Base-by-base conservation (phyloP, 768 basidiomycete genomes). In the Coprinellus aureogranulatus region DNA sequence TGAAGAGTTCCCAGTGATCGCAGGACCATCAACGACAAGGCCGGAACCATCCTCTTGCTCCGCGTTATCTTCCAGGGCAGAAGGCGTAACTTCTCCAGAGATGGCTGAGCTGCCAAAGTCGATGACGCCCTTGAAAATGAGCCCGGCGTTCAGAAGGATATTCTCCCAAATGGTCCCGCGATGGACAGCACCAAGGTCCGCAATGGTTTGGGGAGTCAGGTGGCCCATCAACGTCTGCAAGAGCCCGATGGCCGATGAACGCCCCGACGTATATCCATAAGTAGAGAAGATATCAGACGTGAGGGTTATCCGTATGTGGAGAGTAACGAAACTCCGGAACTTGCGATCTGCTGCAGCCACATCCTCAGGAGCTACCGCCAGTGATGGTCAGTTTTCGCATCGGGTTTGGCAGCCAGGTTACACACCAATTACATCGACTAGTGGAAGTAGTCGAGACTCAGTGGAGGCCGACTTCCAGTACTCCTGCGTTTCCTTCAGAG, bases 241-340 rank as follows among this genome's bases (percentile, higher is more conserved):
- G 39, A 95, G 77, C 2, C 84, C 76, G 9, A 88, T 85, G 1
- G 90, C 85, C 3, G 57, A 52, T 26, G 86, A 82, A 56, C 93
- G 83, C 39, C 89, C 87, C 65, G 94, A 92, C 22, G 87, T 82
- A 68, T 89, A 92, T 6, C 89, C 88, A 20, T 90, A 84, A 28
- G 88, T 91, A 4, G 87, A 82, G 70, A 94, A 94, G 18, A 94
- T 85, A 64, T 97, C 94, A 6, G 90, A 89, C 51, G 97, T 83
- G 41, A 95, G 75, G 20, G 88, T 88, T 54, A 93, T 80, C 20
- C 90, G 86, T 41, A 91, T 87, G 62, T 93, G 85, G 27, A 96
- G 75, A 18, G 84, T 81, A 45, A 92, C 81, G 8, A 96, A 79
- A 60, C 75, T 79, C 30, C 91, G 82, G 77, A 96, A 95, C 27